A percentile compares a stretch with the other conserved stretches of the same genome.
Evolutionary conservation across 2,329 filamentous ascomycete genomes (phyloP).

Genomic region (Paecilomyces variotii): DNA sequence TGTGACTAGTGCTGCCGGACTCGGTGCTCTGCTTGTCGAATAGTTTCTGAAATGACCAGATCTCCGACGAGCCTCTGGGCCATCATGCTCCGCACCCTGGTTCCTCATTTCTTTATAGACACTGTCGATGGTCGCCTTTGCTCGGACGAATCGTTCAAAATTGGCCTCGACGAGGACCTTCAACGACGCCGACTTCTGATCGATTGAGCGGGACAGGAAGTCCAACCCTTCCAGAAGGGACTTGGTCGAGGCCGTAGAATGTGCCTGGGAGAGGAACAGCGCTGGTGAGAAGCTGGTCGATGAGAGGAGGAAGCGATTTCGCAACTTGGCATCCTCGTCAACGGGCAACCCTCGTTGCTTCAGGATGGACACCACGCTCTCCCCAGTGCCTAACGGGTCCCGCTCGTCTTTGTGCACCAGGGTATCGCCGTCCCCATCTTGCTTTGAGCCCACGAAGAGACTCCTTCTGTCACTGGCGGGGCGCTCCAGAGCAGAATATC

Average conservation of each 20-base stretch:
- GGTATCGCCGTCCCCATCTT: conserved; percentile 61
- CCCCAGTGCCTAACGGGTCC: conserved; percentile 79
- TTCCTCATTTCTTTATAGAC: conserved; percentile 93
- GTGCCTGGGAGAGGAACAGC: conserved; percentile 85
- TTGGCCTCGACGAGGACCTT: conserved; percentile 96
- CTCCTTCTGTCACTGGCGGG: conserved; percentile 62
- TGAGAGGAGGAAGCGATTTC: conserved; percentile 88
- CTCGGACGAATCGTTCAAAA: conserved; percentile 94
- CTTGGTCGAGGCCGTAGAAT: conserved; percentile 76
- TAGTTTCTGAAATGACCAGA: conserved; percentile 49
- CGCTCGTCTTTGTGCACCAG: conserved; percentile 85
- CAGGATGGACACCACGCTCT: conserved; percentile 77
- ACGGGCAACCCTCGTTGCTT: conserved; percentile 68
- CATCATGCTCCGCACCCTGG: conserved; percentile 52
- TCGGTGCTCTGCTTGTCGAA: conserved; percentile 32
- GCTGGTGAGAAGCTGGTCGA: conserved; percentile 93
- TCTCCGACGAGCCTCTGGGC: conserved; percentile 42
- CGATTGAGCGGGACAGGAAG: conserved; percentile 81
- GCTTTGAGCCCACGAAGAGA: conserved; percentile 59
- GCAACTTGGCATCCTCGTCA: conserved; percentile 72
- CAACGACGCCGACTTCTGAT: conserved; percentile 93
- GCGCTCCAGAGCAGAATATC: conserved; percentile 77
- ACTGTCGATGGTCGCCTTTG: conserved; percentile 96
- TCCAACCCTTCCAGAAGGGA: conserved; percentile 74
- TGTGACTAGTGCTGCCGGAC: conserved; percentile 29